Conservation (phyloP, 2,329 filamentous ascomycete genomes). For the Teratosphaeria nubilosa region DNA sequence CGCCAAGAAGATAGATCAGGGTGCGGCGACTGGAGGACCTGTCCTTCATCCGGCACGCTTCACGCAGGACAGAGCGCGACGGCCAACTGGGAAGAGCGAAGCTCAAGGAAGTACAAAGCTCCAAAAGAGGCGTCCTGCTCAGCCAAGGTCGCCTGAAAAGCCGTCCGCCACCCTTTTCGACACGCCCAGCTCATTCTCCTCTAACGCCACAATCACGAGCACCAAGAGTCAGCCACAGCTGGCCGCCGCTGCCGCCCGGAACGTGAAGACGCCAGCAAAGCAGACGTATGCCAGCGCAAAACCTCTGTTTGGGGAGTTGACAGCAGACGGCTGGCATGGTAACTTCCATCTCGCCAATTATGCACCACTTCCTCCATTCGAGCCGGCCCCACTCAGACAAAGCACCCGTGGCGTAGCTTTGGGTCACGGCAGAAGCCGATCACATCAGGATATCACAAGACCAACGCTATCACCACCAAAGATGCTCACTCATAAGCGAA, state of each 20-base stretch:
- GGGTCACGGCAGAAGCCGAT: slow-evolving; percentile 45
- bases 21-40: slow-evolving; percentile 8
- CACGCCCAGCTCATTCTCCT: slow-evolving; percentile 18
- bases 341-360: slow-evolving; percentile 23
- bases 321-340: slow-evolving; percentile 44
- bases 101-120: slow-evolving; percentile 13
- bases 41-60: slow-evolving; percentile 11
- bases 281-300: slow-evolving; percentile 22
- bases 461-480: slow-evolving; percentile 12
- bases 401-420: slow-evolving; percentile 59
- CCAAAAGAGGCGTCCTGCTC: slow-evolving; percentile 17
- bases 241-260: slow-evolving; percentile 14
- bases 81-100: slow-evolving; percentile 17
- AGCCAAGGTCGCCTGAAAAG: slow-evolving; percentile 16
- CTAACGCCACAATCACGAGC: slow-evolving; percentile 12
- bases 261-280: slow-evolving; percentile 10
- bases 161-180: slow-evolving; percentile 20
- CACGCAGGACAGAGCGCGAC: slow-evolving; percentile 4
- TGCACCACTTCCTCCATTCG: slow-evolving; percentile 16
- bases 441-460: slow-evolving; percentile 32
- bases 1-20: slow-evolving; percentile 65
- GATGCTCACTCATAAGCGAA: slow-evolving; percentile 22
- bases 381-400: slow-evolving; percentile 37
- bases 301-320: slow-evolving; percentile 66
- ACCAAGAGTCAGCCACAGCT: slow-evolving; percentile 19